Percentiles rank a stretch among this genome's conserved stretches.
These are phyloP conservation scores for Castanea sativa DNA, from an alignment of 306 rosid genomes.

Conservation along the genomic window DNA sequence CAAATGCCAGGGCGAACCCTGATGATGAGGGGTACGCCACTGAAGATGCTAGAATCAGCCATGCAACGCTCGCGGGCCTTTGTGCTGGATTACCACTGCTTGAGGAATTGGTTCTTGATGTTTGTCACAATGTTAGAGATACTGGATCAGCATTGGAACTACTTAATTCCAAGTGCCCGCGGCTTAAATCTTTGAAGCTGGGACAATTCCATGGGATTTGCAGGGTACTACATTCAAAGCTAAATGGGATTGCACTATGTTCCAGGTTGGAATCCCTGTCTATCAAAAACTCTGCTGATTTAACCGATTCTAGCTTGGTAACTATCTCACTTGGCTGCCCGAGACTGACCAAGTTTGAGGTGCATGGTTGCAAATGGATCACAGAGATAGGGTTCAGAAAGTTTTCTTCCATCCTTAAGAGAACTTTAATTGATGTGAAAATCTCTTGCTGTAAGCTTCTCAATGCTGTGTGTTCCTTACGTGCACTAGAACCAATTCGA, in stretches of 20 bases:
- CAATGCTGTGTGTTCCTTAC: neutral
- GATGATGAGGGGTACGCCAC: neutral
- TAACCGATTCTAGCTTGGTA: neutral
- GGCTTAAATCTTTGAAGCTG: neutral
- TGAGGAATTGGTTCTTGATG: conserved; percentile 5
- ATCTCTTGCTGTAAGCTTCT: conserved; percentile 2
- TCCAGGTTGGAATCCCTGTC: neutral
- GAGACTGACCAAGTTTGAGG: neutral
- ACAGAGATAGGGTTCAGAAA: neutral
- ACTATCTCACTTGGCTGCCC: conserved; percentile 2
- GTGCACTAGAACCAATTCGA: neutral
- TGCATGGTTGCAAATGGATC: conserved; percentile 1
- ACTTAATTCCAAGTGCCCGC: neutral
- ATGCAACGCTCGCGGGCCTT: neutral
- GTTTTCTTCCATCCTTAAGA: neutral
- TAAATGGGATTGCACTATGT: neutral
- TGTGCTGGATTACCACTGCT: conserved; percentile 8
- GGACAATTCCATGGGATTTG: conserved; percentile 1
- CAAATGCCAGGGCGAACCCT: neutral
- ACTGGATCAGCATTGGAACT: neutral
- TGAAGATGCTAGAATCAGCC: neutral
- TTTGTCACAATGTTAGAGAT: conserved; percentile 1
- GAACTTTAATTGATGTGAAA: conserved; percentile 1
- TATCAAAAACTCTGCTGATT: neutral
- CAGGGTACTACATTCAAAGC: neutral